Conservation (phyloP, 257 asterid genomes). For the Nicotiana benthamiana region DNA sequence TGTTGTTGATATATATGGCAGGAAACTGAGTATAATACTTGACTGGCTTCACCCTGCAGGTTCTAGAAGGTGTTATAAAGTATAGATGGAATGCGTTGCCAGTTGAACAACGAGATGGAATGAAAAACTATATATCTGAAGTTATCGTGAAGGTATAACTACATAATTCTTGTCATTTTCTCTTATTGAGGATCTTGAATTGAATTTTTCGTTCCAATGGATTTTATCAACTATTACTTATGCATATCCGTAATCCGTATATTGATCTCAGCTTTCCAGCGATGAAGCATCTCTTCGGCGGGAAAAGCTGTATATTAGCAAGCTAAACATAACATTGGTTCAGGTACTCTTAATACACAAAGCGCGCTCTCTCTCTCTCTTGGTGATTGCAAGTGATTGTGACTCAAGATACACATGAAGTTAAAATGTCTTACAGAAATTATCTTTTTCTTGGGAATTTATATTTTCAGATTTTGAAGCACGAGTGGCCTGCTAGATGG, state of each 20-base stretch:
- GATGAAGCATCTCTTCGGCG: constrained; percentile 86
- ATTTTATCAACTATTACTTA: neutral
- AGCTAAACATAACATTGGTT: constrained; percentile 79
- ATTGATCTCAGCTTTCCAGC: constrained; percentile 62
- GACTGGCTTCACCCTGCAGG: constrained; percentile 42
- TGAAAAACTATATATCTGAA: constrained; percentile 97
- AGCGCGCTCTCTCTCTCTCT: neutral
- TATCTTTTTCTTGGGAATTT: constrained; percentile 1
- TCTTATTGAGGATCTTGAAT: neutral
- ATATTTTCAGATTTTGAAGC: constrained; percentile 78
- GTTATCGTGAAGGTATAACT: constrained; percentile 81
- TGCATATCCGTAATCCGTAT: neutral
- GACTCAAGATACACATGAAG: neutral
- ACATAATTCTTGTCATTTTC: neutral
- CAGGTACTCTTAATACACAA: constrained; percentile 47
- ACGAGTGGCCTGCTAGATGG: constrained; percentile 98
- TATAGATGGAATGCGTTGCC: constrained; percentile 99
- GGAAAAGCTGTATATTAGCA: constrained; percentile 84
- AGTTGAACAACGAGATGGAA: constrained; percentile 93
- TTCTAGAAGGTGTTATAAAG: constrained; percentile 94
- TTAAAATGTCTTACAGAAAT: neutral
- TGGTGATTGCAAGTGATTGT: neutral
- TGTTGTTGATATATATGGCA: neutral
- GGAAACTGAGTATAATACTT: constrained; percentile 8
- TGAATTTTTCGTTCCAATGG: neutral